These are phyloP conservation scores for Sphaerulina vaccinii DNA, from an alignment of 2,329 filamentous ascomycete species.

Conservation along the genomic window DNA sequence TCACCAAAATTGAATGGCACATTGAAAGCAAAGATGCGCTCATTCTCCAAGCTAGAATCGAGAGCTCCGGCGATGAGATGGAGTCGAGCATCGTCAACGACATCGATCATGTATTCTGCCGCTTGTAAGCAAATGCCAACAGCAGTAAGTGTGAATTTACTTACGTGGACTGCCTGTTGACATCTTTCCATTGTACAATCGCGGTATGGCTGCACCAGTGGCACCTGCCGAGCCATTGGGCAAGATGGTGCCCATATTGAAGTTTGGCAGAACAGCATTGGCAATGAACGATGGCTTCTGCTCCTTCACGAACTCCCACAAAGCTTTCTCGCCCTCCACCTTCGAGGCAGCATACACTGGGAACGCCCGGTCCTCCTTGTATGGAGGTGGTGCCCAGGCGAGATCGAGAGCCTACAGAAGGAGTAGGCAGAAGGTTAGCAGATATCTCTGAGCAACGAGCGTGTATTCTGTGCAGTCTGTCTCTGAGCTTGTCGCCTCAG, in stretches of 20 bases:
- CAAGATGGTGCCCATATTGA: constrained; percentile 28
- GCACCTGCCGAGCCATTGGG: constrained; percentile 18
- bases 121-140: constrained; percentile 20
- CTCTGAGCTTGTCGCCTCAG: too few relatives aligned
- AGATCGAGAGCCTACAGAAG: too few relatives aligned
- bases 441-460: too few relatives aligned
- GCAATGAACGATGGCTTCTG: constrained; percentile 47
- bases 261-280: constrained; percentile 40
- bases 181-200: constrained; percentile 24
- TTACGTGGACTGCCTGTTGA: constrained; percentile 22
- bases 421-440: too few relatives aligned
- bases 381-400: constrained; percentile 38
- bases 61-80: constrained; percentile 53
- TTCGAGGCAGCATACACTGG: constrained; percentile 50
- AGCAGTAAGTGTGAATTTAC: neutral
- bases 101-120: constrained; percentile 43
- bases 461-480: too few relatives aligned
- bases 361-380: constrained; percentile 27
- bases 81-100: constrained; percentile 51
- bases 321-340: constrained; percentile 46
- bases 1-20: constrained; percentile 49
- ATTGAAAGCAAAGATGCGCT: constrained; percentile 57
- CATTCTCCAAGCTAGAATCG: constrained; percentile 45
- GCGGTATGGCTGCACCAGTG: constrained; percentile 15
- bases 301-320: constrained; percentile 49